phyloP scores from a whole-genome alignment of 2,329 filamentous ascomycete genomes.

The Raffaelea deltoideospora region DNA sequence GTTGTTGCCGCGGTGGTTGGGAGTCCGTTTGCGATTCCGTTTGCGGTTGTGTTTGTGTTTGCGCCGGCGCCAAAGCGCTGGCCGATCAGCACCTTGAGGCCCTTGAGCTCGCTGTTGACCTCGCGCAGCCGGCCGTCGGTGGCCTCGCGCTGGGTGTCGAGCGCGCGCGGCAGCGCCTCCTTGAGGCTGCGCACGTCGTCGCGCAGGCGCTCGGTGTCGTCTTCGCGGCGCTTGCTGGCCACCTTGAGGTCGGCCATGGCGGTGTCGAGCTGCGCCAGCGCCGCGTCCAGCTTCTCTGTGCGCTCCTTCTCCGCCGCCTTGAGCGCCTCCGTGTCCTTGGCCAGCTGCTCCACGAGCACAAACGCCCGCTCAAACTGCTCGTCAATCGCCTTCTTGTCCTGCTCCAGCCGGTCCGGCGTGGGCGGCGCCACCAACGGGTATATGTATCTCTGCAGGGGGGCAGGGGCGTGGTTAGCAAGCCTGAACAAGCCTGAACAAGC shows the following conservation, averaged over 20 bases:
- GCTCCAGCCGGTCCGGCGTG: constrained; percentile 81
- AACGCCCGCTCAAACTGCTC: constrained; percentile 91
- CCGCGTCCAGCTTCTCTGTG: constrained; percentile 67
- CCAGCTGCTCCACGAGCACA: constrained; percentile 75
- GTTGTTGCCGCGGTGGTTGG: constrained; percentile 7
- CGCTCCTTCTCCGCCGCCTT: constrained; percentile 77
- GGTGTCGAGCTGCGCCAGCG: constrained; percentile 69
- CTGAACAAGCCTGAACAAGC: no score
- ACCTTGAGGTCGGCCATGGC: constrained; percentile 72
- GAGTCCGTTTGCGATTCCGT: constrained; percentile 21
- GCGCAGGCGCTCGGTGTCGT: constrained; percentile 72
- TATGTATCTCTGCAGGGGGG: constrained; percentile 67
- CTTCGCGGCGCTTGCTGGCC: constrained; percentile 66
- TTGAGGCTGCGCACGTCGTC: constrained; percentile 75
- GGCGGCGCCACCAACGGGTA: constrained; percentile 83
- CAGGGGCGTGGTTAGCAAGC: no score
- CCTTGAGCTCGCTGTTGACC: constrained; percentile 75
- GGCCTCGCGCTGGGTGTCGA: constrained; percentile 74
- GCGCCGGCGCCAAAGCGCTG: constrained; percentile 36
- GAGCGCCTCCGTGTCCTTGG: constrained; percentile 75
- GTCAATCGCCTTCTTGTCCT: constrained; percentile 86
- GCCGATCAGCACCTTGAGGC: constrained; percentile 72
- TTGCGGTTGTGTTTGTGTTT: constrained; percentile 5
- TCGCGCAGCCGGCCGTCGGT: constrained; percentile 73
- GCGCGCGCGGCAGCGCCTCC: constrained; percentile 73